Conservation (phyloP, 83 land plant genomes). For the Diphasiastrum complanatum region DNA sequence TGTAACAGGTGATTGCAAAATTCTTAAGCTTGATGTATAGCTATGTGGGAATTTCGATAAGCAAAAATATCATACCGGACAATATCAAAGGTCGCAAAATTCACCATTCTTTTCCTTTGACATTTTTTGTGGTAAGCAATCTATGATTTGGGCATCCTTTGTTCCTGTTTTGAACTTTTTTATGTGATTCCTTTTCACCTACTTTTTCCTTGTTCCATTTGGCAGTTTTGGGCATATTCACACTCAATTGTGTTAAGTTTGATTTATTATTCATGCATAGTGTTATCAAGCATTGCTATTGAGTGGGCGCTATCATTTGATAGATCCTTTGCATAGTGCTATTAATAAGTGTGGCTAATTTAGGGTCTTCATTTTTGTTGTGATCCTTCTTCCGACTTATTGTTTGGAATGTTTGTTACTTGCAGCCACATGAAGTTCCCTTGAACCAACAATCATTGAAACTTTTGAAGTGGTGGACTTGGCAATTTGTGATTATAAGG, state of each 20-base stretch:
- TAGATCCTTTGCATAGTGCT: too few relatives aligned
- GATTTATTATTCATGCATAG: too few relatives aligned
- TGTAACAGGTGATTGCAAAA: conserved; percentile 74
- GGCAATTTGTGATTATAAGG: conserved; percentile 91
- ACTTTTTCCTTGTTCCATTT: background rate
- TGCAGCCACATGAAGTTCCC: conserved; percentile 71
- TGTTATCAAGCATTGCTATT: too few relatives aligned
- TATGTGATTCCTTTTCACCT: background rate
- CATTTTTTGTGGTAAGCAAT: conserved; percentile 63
- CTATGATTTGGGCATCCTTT: background rate
- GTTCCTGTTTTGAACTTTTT: background rate
- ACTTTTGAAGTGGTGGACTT: conserved; percentile 91
- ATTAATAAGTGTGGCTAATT: background rate
- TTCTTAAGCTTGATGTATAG: conserved; percentile 80
- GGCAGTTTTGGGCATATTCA: too few relatives aligned
- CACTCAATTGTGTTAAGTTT: too few relatives aligned
- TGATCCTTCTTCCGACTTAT: too few relatives aligned
- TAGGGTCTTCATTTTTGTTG: background rate
- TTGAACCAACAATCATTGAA: conserved; percentile 55
- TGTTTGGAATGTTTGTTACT: background rate
- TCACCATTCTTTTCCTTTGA: conserved; percentile 82
- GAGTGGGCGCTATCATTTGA: too few relatives aligned
- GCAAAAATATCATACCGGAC: conserved; percentile 80
- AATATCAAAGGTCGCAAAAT: conserved; percentile 85
- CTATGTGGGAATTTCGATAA: conserved; percentile 74